phyloP scores from a whole-genome alignment of 768 basidiomycete species.

The Peribolospora baueri region DNA sequence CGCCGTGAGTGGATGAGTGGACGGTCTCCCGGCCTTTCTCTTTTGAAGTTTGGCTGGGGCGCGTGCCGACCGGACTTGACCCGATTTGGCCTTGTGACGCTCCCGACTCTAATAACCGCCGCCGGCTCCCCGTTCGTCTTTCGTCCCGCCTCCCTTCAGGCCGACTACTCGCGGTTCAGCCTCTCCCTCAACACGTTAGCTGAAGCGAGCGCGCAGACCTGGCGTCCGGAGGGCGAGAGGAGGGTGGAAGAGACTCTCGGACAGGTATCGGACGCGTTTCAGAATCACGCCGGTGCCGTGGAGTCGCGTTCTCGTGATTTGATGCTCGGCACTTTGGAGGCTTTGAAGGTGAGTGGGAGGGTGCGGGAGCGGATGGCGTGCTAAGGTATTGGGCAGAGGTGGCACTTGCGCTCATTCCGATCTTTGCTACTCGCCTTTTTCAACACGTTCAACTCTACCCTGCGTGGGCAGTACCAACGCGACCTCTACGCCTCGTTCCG shows the following conservation, averaged over 20 bases:
- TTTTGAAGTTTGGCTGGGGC: too few species aligned
- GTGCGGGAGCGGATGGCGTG: slow-evolving; percentile 5
- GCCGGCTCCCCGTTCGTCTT: too few species aligned
- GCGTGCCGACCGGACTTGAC: too few species aligned
- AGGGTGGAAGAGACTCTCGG: slow-evolving; percentile 51
- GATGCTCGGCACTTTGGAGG: slow-evolving; percentile 9
- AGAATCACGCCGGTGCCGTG: slow-evolving; percentile 13
- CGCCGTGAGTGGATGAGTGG: slow-evolving; percentile 19
- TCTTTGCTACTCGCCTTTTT: too few species aligned
- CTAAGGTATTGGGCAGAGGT: slow-evolving; percentile 14
- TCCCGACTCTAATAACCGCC: too few species aligned
- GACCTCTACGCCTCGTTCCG: slow-evolving; percentile 24
- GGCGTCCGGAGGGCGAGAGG: slow-evolving; percentile 36
- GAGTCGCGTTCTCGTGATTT: slow-evolving; percentile 14
- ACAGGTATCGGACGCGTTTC: slow-evolving; percentile 24
- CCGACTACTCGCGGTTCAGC: slow-evolving; percentile 19
- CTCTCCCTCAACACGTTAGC: slow-evolving; percentile 32
- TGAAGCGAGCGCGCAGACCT: slow-evolving; percentile 30
- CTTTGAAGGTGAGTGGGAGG: slow-evolving; percentile 11
- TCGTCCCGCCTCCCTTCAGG: slow-evolving; percentile 17
- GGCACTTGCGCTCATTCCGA: slow-evolving; percentile 2
- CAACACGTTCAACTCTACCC: too few species aligned
- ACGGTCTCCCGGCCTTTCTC: too few species aligned
- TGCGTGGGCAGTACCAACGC: slow-evolving; percentile 35
- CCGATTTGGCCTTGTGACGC: too few species aligned